phyloP scores from a whole-genome alignment of 176 grass and related monocot genomes.

The Triticum dicoccoides region DNA sequence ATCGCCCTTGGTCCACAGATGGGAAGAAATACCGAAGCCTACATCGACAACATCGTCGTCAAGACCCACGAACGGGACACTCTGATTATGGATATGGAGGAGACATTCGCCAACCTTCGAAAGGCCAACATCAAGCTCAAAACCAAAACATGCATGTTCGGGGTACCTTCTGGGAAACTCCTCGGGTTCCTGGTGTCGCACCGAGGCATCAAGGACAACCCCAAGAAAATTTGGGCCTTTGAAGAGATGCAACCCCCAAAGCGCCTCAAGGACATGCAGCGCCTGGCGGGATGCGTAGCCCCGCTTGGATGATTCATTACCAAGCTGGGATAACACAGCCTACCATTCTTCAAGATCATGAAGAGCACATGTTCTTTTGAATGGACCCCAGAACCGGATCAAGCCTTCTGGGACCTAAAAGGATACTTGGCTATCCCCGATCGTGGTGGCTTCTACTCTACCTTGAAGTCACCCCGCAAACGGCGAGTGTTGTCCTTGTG shows the following conservation, averaged over 20 bases:
- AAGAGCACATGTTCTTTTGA: neutral
- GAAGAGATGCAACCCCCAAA: neutral
- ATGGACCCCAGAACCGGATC: neutral
- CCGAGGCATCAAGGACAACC: neutral
- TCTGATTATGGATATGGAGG: too few relatives aligned
- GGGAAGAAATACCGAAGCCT: too few relatives aligned
- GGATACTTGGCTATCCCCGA: neutral
- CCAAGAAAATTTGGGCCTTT: neutral
- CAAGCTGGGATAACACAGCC: neutral
- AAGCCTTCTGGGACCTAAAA: neutral
- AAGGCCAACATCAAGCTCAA: too few relatives aligned
- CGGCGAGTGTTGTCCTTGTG: too few relatives aligned
- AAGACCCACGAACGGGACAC: too few relatives aligned
- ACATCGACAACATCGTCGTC: too few relatives aligned
- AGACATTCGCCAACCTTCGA: too few relatives aligned
- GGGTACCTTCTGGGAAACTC: neutral
- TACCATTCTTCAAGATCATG: neutral
- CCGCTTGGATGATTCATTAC: neutral
- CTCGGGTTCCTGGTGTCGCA: neutral
- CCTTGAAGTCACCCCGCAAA: too few relatives aligned
- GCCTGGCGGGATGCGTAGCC: neutral
- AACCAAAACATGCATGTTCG: too few relatives aligned
- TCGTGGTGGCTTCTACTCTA: too few relatives aligned
- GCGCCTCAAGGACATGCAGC: neutral
- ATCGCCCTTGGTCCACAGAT: neutral